Conservation (phyloP, 345 rosid species). For the Punica granatum region DNA sequence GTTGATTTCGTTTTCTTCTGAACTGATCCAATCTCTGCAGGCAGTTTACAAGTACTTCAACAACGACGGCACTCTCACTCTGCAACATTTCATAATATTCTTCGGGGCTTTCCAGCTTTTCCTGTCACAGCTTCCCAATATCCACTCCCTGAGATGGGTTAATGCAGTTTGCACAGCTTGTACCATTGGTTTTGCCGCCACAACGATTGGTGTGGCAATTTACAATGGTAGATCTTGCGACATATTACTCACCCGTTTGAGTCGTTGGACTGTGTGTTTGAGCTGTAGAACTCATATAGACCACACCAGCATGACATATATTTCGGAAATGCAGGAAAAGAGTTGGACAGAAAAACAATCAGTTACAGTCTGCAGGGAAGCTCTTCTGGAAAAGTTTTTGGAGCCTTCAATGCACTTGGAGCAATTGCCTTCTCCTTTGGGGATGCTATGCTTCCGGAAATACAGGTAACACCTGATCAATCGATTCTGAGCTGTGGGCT, state of each 20-base stretch:
- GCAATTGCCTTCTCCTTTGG: constrained; percentile 51
- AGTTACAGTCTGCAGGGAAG: constrained; percentile 37
- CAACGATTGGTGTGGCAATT: constrained; percentile 36
- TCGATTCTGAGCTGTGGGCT: neutral
- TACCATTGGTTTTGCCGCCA: constrained; percentile 43
- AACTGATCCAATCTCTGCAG: constrained; percentile 14
- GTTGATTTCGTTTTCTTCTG: neutral
- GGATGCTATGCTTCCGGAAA: constrained; percentile 57
- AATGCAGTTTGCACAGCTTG: constrained; percentile 38
- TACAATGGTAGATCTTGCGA: constrained; percentile 23
- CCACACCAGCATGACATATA: neutral
- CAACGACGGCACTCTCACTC: constrained; percentile 23
- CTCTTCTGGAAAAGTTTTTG: constrained; percentile 27
- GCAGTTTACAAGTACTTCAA: constrained; percentile 35
- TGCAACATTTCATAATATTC: constrained; percentile 42
- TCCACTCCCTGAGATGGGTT: constrained; percentile 46
- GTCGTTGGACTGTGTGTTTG: neutral
- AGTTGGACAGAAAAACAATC: constrained; percentile 26
- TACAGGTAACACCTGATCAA: constrained; percentile 28
- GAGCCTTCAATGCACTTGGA: constrained; percentile 48
- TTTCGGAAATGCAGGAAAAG: constrained; percentile 24
- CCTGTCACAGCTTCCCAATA: constrained; percentile 44
- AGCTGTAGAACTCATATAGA: neutral
- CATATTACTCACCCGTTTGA: neutral
- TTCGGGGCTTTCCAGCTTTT: constrained; percentile 39